Evolutionary conservation across 805 yeast genomes (phyloP).

Genomic region (Candida tammaniensis): DNA sequence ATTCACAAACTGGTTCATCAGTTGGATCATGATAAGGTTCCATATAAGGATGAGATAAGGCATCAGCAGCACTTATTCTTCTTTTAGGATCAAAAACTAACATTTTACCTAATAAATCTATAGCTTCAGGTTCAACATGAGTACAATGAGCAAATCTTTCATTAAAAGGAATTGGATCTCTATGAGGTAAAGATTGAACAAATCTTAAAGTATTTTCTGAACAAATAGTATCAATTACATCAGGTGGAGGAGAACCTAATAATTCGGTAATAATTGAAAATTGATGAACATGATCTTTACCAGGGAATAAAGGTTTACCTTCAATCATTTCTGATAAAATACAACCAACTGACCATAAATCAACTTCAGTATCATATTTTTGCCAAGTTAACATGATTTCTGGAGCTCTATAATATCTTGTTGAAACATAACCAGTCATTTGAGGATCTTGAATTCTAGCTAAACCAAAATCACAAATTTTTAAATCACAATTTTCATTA

Average conservation of each 20-base stretch:
- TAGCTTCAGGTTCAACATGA: slow-evolving; percentile 76
- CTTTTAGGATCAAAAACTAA: slow-evolving; percentile 92
- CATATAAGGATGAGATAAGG: slow-evolving; percentile 85
- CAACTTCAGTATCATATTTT: slow-evolving; percentile 93
- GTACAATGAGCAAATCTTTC: slow-evolving; percentile 68
- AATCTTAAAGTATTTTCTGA: slow-evolving; percentile 92
- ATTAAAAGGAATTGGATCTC: slow-evolving; percentile 86
- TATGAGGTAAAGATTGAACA: slow-evolving; percentile 87
- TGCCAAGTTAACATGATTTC: slow-evolving; percentile 99
- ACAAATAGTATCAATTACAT: slow-evolving; percentile 93
- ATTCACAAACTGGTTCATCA: slow-evolving; percentile 93
- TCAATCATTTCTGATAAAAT: slow-evolving; percentile 97
- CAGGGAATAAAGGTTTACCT: slow-evolving; percentile 96
- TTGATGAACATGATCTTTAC: slow-evolving; percentile 97
- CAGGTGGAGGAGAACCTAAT: slow-evolving; percentile 93
- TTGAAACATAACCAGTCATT: slow-evolving; percentile 97
- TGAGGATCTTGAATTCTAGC: slow-evolving; percentile 98
- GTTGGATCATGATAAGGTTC: slow-evolving; percentile 96
- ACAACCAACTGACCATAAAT: slow-evolving; percentile 98
- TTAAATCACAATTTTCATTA: slow-evolving; percentile 87
- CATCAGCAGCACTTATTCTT: slow-evolving; percentile 90
- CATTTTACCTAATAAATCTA: slow-evolving; percentile 85
- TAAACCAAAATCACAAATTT: slow-evolving; percentile 90
- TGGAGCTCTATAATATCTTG: slow-evolving; percentile 95
- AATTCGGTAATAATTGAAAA: slow-evolving; percentile 95